Evolutionary conservation across 2,329 filamentous ascomycete species (phyloP).

Genomic region (Pestalotiopsis sp.): DNA sequence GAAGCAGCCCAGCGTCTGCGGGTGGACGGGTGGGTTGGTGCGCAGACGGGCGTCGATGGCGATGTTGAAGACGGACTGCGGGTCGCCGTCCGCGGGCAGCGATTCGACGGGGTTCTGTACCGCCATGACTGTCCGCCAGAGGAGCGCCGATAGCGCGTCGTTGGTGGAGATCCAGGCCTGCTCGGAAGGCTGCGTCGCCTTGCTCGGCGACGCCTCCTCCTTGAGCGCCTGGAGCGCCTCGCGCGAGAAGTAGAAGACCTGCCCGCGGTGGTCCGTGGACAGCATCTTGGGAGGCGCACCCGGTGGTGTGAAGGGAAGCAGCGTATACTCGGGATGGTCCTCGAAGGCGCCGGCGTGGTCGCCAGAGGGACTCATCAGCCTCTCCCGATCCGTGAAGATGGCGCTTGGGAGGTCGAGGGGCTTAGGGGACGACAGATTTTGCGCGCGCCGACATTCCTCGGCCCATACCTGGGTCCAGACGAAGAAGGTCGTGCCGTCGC

Average conservation of each 20-base stretch:
- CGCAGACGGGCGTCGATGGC: background rate
- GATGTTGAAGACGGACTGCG: background rate
- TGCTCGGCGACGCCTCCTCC: background rate
- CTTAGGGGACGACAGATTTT: constrained; percentile 13
- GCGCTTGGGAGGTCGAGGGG: background rate
- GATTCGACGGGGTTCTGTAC: background rate
- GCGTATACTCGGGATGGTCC: background rate
- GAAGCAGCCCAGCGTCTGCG: constrained; percentile 4
- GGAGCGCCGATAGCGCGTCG: constrained; percentile 3
- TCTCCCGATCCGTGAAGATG: background rate
- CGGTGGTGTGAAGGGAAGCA: background rate
- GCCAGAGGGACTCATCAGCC: background rate
- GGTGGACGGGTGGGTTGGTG: background rate
- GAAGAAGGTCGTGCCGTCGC: constrained; percentile 34
- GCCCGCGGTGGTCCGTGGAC: background rate
- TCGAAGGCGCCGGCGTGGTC: background rate
- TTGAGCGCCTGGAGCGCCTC: background rate
- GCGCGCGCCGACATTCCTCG: constrained; percentile 35
- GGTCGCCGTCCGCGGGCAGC: background rate
- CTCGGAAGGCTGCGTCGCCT: background rate
- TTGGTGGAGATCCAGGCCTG: constrained; percentile 3
- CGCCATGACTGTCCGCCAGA: constrained; percentile 1
- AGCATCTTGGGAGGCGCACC: background rate
- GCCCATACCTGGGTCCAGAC: constrained; percentile 37
- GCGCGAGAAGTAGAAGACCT: constrained; percentile 7